Percentiles rank a stretch among this genome's conserved stretches.
phyloP scores from a whole-genome alignment of 2,329 filamentous ascomycete genomes.

The Furcasterigmium sp. region DNA sequence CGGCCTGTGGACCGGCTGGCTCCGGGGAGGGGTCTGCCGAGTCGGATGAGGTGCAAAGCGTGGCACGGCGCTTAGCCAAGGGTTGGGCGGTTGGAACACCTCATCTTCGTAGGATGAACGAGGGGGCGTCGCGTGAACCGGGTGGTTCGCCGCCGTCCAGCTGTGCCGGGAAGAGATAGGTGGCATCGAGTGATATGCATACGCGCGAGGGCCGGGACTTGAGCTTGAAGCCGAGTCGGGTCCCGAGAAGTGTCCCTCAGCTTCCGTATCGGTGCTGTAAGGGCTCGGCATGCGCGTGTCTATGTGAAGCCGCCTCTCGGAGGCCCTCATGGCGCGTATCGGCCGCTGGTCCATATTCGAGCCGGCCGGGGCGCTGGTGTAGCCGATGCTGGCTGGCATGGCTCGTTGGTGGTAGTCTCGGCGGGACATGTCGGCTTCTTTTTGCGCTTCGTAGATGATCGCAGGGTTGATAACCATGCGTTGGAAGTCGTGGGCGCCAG shows the following conservation, averaged over 20 bases:
- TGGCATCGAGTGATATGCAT: constrained; percentile 4
- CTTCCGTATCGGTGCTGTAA: constrained; percentile 35
- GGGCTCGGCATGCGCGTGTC: constrained; percentile 22
- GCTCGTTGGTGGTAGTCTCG: constrained; percentile 21
- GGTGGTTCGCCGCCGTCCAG: constrained; percentile 23
- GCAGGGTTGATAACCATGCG: constrained; percentile 60
- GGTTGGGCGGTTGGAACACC: constrained; percentile 22
- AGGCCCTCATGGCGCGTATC: constrained; percentile 12
- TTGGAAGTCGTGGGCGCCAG: constrained; percentile 57
- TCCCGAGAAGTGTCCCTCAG: constrained; percentile 23
- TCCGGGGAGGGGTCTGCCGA: constrained; percentile 6
- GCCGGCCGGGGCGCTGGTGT: constrained; percentile 1
- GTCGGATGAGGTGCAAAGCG: constrained; percentile 20
- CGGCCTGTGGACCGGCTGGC: constrained; percentile 3
- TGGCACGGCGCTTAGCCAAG: constrained; percentile 39
- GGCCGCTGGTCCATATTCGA: constrained; percentile 6
- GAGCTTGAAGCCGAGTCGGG: constrained; percentile 15
- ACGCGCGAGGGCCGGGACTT: constrained; percentile 7
- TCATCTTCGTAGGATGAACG: constrained; percentile 1
- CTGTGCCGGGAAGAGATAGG: constrained; percentile 7
- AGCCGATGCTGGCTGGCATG: constrained; percentile 2
- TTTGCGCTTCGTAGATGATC: constrained; percentile 48
- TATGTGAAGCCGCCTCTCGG: constrained; percentile 18
- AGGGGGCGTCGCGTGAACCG: not conserved
- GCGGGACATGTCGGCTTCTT: constrained; percentile 40